These are phyloP conservation scores for Rhododendron mucronatum DNA, from an alignment of 148 eudicot genomes.

Conservation along the genomic window DNA sequence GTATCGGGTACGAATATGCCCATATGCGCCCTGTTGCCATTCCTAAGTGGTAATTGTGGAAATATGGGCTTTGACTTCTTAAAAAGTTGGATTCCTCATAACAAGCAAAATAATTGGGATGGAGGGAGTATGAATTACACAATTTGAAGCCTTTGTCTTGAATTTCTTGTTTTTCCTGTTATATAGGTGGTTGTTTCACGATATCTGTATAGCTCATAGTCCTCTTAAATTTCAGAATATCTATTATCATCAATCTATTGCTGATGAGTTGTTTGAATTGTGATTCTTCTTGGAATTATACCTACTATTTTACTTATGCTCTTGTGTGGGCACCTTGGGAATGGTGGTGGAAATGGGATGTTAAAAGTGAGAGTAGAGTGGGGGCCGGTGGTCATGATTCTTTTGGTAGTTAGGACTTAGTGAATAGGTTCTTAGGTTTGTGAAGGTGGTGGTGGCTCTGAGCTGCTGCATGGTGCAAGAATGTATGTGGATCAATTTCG, in stretches of 20 bases:
- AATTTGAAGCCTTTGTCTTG: background rate
- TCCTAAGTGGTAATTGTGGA: background rate
- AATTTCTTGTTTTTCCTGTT: background rate
- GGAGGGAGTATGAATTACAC: background rate
- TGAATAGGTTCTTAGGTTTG: background rate
- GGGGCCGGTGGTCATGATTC: background rate
- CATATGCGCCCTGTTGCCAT: no score
- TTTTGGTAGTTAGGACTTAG: background rate
- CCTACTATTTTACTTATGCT: background rate
- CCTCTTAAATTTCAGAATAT: background rate
- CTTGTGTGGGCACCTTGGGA: background rate
- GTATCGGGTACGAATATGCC: no score
- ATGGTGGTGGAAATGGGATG: background rate
- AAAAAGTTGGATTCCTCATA: background rate
- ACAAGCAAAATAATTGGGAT: background rate
- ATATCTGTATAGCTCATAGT: background rate
- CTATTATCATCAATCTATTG: background rate
- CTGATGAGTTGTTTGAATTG: background rate
- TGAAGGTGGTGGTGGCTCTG: background rate
- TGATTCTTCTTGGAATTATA: background rate
- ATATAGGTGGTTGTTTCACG: background rate
- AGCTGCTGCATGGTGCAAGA: background rate
- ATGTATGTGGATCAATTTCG: background rate
- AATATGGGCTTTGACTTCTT: background rate
- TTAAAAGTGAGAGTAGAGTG: background rate